Evolutionary conservation across 129 eudicot species (phyloP).

Genomic region (Tanacetum coccineum): DNA sequence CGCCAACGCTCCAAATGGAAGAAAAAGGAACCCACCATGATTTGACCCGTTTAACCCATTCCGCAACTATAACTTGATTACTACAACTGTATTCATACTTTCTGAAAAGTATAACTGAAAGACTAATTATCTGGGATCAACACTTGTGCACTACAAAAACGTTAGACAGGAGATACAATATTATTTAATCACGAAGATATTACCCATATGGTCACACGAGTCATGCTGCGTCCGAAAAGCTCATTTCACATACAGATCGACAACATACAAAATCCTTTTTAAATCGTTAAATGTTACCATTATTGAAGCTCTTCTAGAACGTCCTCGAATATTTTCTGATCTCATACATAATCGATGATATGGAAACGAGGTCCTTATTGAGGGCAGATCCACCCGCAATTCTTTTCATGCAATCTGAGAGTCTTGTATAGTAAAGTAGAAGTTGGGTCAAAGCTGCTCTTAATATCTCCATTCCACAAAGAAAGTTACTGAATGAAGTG

Average conservation of each 20-base stretch:
- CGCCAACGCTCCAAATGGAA: no score
- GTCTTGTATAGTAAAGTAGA: constrained; percentile 90
- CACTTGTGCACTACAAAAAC: background rate
- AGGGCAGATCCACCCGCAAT: constrained; percentile 67
- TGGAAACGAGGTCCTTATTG: constrained; percentile 87
- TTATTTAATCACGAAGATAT: constrained; percentile 7
- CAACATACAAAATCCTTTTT: background rate
- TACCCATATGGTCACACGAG: background rate
- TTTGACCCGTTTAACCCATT: no score
- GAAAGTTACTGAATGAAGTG: constrained; percentile 88
- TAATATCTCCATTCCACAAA: constrained; percentile 96
- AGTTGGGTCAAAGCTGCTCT: constrained; percentile 92
- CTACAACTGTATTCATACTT: background rate
- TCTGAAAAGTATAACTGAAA: background rate
- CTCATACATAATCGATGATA: constrained; percentile 78
- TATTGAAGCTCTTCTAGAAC: constrained; percentile 37
- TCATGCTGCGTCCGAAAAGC: background rate
- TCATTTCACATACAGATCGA: constrained; percentile 4
- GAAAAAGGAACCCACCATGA: no score
- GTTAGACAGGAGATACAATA: background rate
- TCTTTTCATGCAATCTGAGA: constrained; percentile 76
- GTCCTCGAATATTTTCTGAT: constrained; percentile 86
- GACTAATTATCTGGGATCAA: background rate
- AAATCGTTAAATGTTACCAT: background rate
- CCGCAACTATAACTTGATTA: background rate